Evolutionary conservation across 495 filamentous ascomycete genomes (phyloP).

Genomic region (Corynascus novoguineensis): DNA sequence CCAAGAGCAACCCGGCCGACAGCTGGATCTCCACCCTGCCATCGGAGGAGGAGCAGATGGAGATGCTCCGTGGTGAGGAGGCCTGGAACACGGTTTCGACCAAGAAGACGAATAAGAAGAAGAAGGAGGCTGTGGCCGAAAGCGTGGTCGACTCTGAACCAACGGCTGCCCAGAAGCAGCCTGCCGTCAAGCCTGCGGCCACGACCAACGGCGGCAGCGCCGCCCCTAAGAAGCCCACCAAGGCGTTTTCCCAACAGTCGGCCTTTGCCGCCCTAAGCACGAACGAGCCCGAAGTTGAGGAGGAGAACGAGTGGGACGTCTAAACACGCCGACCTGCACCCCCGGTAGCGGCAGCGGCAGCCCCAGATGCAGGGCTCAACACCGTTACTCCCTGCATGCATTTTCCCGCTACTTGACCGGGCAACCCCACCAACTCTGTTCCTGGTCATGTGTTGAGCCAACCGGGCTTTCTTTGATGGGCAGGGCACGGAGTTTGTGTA

Average conservation of each 20-base stretch:
- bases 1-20: slow-evolving; percentile 27
- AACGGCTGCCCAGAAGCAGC: slow-evolving; percentile 11
- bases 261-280: slow-evolving; percentile 46
- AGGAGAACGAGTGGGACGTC: slow-evolving; percentile 48
- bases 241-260: slow-evolving; percentile 37
- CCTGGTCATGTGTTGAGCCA: slow-evolving; percentile 3
- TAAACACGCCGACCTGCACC: slow-evolving; percentile 17
- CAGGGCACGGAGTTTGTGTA: slow-evolving; percentile 27
- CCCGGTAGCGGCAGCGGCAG: no score
- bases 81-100: slow-evolving; percentile 73
- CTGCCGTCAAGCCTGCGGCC: slow-evolving; percentile 24
- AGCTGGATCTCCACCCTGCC: slow-evolving; percentile 56
- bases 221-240: slow-evolving; percentile 21
- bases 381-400: neutral
- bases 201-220: slow-evolving; percentile 18
- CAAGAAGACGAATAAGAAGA: slow-evolving; percentile 55
- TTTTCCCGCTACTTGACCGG: neutral
- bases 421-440: neutral
- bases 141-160: slow-evolving; percentile 26
- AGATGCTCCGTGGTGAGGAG: slow-evolving; percentile 57
- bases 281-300: slow-evolving; percentile 35
- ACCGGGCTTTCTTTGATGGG: slow-evolving; percentile 14
- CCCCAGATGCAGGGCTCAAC: neutral
- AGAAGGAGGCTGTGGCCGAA: slow-evolving; percentile 38
- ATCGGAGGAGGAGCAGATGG: slow-evolving; percentile 82